Evolutionary conservation across 2,329 filamentous ascomycete species (phyloP), one percentile per base, ranked within the genome.

Genomic region (Cladophialophora bantiana): DNA sequence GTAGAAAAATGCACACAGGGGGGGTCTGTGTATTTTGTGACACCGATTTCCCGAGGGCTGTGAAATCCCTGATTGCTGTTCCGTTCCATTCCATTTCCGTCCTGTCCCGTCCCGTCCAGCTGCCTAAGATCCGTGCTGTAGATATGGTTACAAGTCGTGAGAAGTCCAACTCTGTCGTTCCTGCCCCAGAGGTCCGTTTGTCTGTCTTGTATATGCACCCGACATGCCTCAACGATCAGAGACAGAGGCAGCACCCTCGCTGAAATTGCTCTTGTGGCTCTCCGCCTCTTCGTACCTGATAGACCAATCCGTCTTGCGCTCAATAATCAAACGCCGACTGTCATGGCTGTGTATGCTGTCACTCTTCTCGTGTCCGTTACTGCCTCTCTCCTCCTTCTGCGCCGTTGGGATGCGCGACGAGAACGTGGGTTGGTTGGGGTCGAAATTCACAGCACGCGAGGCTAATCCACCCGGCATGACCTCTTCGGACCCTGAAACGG

Each of bases 291-390:
- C 62, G n/a, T 65, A 65, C 26, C 62, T 26, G 12, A 65, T 48
- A 10, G 62, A 65, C 62, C 62, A 65, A n/a, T 57, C 62, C 7
- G 62, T 65, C 56, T 65, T 59, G 42, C 62, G 56, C 48, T 65
- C 62, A 20, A 65, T 65, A 34, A 65, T 65, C 56, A 65, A n/a
- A 2, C 62, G 55, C 34, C 55, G 40, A 31, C 62, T 65, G 36
- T 65, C 62, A 15, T 65, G 56, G 48, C 62, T 65, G 56, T 65
- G 55, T 26, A 65, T 65, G 35, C 62, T 65, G 32, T 65, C 62
- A 26, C 31, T 26, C 45, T 52, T 58, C 26, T 59, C 57, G 26
- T 48, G 57, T 40, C 36, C 35, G 5, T 9, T n/a, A 1, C 57
- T 50, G 15, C 57, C 36, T 52, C 31, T 40, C 18, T 55, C 52